Percentiles rank a stretch among this genome's conserved stretches.
Conservation (phyloP, 441 rosid species). For the Rhodomyrtus psidioides region DNA sequence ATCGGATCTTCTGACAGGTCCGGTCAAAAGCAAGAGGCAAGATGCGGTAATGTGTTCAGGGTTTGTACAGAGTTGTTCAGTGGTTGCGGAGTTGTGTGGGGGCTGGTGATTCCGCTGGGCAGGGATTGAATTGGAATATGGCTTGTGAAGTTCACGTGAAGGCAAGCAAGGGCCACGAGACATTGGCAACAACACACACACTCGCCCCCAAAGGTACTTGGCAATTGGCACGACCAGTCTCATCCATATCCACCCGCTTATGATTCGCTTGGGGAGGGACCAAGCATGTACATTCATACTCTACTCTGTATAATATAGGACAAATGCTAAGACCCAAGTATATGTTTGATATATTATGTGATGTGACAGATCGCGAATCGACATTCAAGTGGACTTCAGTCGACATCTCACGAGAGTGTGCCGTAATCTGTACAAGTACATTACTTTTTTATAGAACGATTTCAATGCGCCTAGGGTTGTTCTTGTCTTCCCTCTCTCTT, state of each 20-base stretch:
- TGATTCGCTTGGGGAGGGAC: not conserved
- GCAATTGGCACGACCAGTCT: not conserved
- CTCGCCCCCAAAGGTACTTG: not conserved
- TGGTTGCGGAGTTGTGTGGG: not conserved
- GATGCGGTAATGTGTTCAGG: not conserved
- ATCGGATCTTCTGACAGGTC: not conserved
- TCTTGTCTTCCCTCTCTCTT: not conserved
- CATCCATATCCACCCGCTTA: not conserved
- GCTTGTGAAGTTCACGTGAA: constrained; percentile 34
- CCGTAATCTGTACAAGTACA: accelerated
- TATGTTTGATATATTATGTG: not conserved
- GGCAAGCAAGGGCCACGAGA: constrained; percentile 3
- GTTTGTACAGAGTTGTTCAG: not conserved
- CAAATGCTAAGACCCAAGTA: not conserved
- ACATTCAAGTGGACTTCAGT: accelerated
- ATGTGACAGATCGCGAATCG: not conserved
- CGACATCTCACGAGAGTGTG: not conserved
- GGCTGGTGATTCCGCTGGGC: not conserved
- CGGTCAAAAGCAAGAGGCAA: not conserved
- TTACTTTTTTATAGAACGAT: not conserved
- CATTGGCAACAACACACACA: not conserved
- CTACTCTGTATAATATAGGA: not conserved
- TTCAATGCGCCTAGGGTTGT: not conserved
- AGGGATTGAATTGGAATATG: not conserved
- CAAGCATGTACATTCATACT: not conserved